A percentile compares a stretch with the other conserved stretches of the same genome.
Conservation (phyloP, 805 yeast genomes). For the Diddensiella transvaalensis region DNA sequence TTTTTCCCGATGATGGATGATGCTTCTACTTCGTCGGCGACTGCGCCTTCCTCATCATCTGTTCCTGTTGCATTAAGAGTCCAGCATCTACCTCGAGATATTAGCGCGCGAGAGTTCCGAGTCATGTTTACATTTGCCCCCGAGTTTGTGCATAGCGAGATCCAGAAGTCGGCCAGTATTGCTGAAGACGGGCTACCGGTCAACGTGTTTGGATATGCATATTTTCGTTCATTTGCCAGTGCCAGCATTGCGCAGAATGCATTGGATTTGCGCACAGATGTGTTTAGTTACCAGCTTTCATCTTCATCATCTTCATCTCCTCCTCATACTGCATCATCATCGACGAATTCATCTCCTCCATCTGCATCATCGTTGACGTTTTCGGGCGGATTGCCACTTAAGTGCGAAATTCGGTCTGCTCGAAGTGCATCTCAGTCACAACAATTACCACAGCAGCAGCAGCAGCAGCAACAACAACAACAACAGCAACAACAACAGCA, state of each 20-base stretch:
- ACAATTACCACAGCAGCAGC: neutral
- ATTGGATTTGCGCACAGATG: slow-evolving; percentile 17
- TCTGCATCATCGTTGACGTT: slow-evolving; percentile 4
- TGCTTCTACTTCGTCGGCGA: neutral
- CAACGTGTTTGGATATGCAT: slow-evolving; percentile 18
- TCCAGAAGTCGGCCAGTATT: slow-evolving; percentile 28
- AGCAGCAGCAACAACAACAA: slow-evolving; percentile 1
- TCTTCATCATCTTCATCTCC: slow-evolving; percentile 5
- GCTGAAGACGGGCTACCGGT: slow-evolving; percentile 23
- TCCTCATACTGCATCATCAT: slow-evolving; percentile 1
- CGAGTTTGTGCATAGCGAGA: slow-evolving; percentile 34
- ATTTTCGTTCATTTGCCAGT: slow-evolving; percentile 17
- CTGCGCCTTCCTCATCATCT: slow-evolving; percentile 5
- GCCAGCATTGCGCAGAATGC: slow-evolving; percentile 14
- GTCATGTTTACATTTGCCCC: slow-evolving; percentile 39
- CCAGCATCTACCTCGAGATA: slow-evolving; percentile 36
- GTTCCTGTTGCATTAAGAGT: slow-evolving; percentile 26
- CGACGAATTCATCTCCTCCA: slow-evolving; percentile 15
- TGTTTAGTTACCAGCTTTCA: neutral
- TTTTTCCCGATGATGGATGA: neutral
- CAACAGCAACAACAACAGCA: neutral
- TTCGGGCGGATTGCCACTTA: slow-evolving; percentile 10
- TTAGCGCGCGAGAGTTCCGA: slow-evolving; percentile 37
- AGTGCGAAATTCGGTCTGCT: slow-evolving; percentile 15
- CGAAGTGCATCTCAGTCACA: neutral